Base-by-base conservation (phyloP, 495 filamentous ascomycete species). In the Cryomyces minteri region DNA sequence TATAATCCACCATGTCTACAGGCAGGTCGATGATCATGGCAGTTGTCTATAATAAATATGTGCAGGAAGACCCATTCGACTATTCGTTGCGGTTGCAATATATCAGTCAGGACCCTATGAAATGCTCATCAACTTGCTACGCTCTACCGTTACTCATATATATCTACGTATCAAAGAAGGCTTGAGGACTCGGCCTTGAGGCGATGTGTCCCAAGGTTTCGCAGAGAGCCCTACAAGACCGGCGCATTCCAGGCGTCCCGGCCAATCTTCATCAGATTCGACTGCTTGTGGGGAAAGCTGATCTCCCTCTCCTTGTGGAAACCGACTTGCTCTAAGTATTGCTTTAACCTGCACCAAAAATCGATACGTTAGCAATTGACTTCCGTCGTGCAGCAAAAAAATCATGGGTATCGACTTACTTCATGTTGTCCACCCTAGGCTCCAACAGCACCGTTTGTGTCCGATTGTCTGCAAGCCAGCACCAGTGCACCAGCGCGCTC, bases 251-350 rank as follows among this genome's bases (percentile, higher is more conserved):
- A 98, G 28, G 66, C 73, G 48, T 95, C 88, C 48, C 90, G 67
- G 54, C 72, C 70, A 40, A 94, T 72, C 59, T 79, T 81, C 67
- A 94, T 81, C 51, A 93, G 68, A 51, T 87, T 88, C 3, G 84
- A 73, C 58, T 92, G 86, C 62, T 96, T 98, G 59, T 96, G 87
- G 12, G 88, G 81, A 54, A 98, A 90, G 10, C 76, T 72, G 36
- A 96, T 69, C 57, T 95, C 83, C 43, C 73, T 79, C 59, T 96
- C 84, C 57, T 90, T 94, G 44, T 79, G 75, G 55, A 95, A 98
- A 4, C 90, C 90, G 3, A 69, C 68, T 12, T 78, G 56, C 47
- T 80, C 67, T 6, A 88, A 68, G 53, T 94, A 88, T 6, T 70
- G 64, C 43, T 88, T 80, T 36, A 96, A 76, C 52, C 88, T 95